phyloP scores from a whole-genome alignment of 306 rosid species.

The Prosopis cineraria region DNA sequence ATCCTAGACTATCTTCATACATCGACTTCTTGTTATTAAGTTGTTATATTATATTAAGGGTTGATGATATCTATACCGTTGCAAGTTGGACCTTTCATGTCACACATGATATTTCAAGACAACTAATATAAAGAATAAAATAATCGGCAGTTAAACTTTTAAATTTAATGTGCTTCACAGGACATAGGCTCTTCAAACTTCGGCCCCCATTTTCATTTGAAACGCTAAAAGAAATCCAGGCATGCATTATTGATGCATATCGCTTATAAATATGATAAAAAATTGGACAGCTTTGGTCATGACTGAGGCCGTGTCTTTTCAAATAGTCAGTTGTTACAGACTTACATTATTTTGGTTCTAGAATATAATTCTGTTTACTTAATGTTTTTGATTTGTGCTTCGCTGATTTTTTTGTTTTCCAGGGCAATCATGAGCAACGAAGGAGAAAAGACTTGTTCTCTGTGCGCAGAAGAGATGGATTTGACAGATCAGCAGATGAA shows the following conservation, averaged over 20 bases:
- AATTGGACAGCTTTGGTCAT: neutral
- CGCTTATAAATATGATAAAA: neutral
- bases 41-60: neutral
- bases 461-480: constrained; percentile 98
- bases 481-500: constrained; percentile 97
- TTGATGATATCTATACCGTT: neutral
- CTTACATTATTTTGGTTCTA: neutral
- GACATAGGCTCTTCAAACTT: neutral
- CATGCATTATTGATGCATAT: neutral
- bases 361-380: neutral
- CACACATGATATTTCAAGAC: neutral
- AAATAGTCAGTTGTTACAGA: neutral
- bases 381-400: constrained; percentile 12
- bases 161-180: neutral
- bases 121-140: neutral
- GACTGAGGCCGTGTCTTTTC: neutral
- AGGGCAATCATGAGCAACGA: constrained; percentile 87
- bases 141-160: neutral
- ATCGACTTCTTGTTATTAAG: too few relatives aligned
- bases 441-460: constrained; percentile 94
- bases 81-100: neutral
- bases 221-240: neutral
- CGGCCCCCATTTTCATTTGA: neutral
- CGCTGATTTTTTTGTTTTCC: constrained; percentile 1
- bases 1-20: too few relatives aligned